Base-by-base conservation (phyloP, 169 alveolate species). In the Eimeria necatrix region DNA sequence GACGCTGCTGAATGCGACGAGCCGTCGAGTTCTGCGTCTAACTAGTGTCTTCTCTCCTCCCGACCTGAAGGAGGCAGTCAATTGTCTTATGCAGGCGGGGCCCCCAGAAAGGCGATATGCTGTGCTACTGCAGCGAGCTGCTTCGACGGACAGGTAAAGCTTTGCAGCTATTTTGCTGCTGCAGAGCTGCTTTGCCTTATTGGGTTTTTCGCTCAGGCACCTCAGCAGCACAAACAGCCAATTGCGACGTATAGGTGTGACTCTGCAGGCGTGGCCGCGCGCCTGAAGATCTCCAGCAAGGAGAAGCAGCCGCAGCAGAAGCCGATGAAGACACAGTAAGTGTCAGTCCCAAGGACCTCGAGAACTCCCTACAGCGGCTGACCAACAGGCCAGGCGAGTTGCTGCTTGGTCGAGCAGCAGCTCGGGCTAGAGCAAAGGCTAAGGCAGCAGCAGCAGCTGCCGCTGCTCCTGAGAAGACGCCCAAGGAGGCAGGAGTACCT, bases 361-460 rank as follows among this genome's bases (percentile, higher is more conserved):
- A 78, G 52, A 46, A 53, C 24, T 78, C 88, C n/a, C 48, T 78
- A 22, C 88, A 78, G 88, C 61, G 88, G 18, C 9, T 51, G 7
- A 5, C 48, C 32, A 12, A 7, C 18, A 46, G 24, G 24, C 88
- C 48, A 3, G 88, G 88, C 14, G 48, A 78, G 18, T 46, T 12
- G 70, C 88, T 78, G 88, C 70, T 78, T n/a, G 88, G 88, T 5
- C 88, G 88, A 41, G 88, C 88, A 78, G 88, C 88, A 26, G 88
- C 59, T 12, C 8, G 48, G 59, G 88, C 88, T 16, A 22, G 88
- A 2, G 68, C 48, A 3, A 51, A 46, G 70, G 68, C 61, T 3
- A 5, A 48, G 20, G 88, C 88, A 5, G 88, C 88, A 51, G 88
- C 88, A 49, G 88, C 88, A 20, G 52, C 53, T 16, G 59, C 85